Base-by-base conservation (phyloP, 306 rosid genomes). In the Cucumis cinereus region DNA sequence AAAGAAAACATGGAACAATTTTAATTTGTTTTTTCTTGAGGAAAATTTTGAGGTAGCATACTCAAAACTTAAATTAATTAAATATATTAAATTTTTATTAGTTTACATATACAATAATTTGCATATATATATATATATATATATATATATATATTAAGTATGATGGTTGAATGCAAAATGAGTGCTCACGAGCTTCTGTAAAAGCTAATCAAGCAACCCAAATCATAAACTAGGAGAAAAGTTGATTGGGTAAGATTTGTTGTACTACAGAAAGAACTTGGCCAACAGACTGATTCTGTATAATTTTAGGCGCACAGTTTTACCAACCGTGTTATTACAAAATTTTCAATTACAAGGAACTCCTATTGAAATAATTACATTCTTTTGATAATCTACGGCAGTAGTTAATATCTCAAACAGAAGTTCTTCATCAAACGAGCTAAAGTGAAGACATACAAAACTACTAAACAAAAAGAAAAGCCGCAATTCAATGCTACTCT, bases 281-380 rank as follows among this genome's bases (percentile, higher is more conserved):
- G 4, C 38, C 5, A 28, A 30, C 74, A 14, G 24, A 22, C 38
- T 0, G 40, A 45, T 45, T 69, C 15, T 15, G 38, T 43, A 43
- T 43, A 14, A 4, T 23, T 45, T 23, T 43, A 49, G 54, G 62
- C 17, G 60, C 77, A 52, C 30, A 22, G 56, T 43, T 12, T 43
- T 23, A 83, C 53, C 23, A 79, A 74, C 78, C 74, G 49, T 77
- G 75, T 85, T 90, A 85, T 89, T 88, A 86, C 89, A 75, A 85
- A 81, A 80, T 79, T 64, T 53, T 79, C 67, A 28, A 54, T 73
- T 49, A 28, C 57, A 56, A 67, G 57, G 61, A 33, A 69, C 36
- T 73, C 55, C 38, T 23, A 72, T 54, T 66, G 56, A n/a, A 52
- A 77, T n/a, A 68, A 49, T 59, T 77, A 80, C 78, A 77, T 86